phyloP scores from a whole-genome alignment of 1,284 basidiomycete species.

The Ustilago bromivora region DNA sequence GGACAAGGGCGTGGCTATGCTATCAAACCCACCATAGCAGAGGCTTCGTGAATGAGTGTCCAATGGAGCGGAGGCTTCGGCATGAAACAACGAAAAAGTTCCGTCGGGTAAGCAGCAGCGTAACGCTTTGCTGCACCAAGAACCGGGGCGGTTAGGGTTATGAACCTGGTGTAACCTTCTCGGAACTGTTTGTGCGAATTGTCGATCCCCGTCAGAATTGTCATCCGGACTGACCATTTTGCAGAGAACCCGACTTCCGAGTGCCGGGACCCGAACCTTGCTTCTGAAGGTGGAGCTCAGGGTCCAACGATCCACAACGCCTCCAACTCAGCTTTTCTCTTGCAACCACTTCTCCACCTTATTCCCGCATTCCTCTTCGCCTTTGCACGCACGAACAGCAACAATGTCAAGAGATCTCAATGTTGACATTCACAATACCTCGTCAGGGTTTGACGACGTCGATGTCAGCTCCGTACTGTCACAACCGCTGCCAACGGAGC shows the following conservation, averaged over 20 bases:
- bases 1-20: slow-evolving; percentile 1
- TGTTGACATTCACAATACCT: slow-evolving; percentile 37
- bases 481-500: slow-evolving; percentile 23
- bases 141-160: not conserved
- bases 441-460: slow-evolving; percentile 6
- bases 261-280: slow-evolving; percentile 3
- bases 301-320: slow-evolving; percentile 12
- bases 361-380: not conserved
- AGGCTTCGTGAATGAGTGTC: not conserved
- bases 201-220: slow-evolving; percentile 8
- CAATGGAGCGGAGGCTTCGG: slow-evolving; percentile 11
- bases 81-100: not conserved
- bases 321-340: slow-evolving; percentile 16
- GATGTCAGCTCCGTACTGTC: slow-evolving; percentile 35
- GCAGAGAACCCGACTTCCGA: slow-evolving; percentile 3
- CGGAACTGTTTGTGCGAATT: not conserved
- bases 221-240: slow-evolving; percentile 22
- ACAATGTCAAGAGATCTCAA: slow-evolving; percentile 41
- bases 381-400: not conserved
- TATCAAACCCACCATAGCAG: not conserved
- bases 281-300: slow-evolving; percentile 7
- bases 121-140: slow-evolving; percentile 1
- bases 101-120: slow-evolving; percentile 5
- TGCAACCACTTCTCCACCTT: not conserved
- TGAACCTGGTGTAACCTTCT: not conserved